Percentiles rank a stretch among this genome's conserved stretches.
Conservation (phyloP, 2,329 filamentous ascomycete species). For the Monilinia aucupariae region DNA sequence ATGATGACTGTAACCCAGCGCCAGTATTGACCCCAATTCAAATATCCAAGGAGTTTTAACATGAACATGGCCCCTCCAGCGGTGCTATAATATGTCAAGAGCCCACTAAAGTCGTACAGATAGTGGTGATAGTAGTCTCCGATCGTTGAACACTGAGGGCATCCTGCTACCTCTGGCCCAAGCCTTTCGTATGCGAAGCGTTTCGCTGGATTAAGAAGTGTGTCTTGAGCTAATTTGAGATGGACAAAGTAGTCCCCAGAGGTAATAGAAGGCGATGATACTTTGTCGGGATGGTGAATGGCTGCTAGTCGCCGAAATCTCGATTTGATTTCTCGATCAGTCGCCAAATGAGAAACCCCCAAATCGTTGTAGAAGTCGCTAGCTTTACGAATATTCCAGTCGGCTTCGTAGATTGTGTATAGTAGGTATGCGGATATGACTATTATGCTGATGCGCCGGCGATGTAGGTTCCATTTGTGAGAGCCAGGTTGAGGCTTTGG, state of each 20-base stretch:
- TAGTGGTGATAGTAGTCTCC: slow-evolving; percentile 75
- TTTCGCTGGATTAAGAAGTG: slow-evolving; percentile 66
- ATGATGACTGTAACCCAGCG: slow-evolving; percentile 54
- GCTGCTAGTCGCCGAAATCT: slow-evolving; percentile 49
- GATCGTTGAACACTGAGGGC: slow-evolving; percentile 61
- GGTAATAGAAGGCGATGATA: slow-evolving; percentile 27
- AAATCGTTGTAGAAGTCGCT: slow-evolving; percentile 78
- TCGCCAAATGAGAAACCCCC: slow-evolving; percentile 60
- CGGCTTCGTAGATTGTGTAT: slow-evolving; percentile 90
- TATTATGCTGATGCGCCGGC: slow-evolving; percentile 74
- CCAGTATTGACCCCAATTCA: slow-evolving; percentile 62
- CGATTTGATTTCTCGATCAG: slow-evolving; percentile 73
- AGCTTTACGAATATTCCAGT: slow-evolving; percentile 66
- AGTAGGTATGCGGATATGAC: slow-evolving; percentile 79
- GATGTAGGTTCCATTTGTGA: slow-evolving; percentile 66
- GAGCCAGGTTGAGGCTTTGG: slow-evolving; percentile 67
- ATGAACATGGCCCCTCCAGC: slow-evolving; percentile 55
- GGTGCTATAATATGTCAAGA: slow-evolving; percentile 56
- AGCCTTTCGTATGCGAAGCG: slow-evolving; percentile 89
- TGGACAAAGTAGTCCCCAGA: slow-evolving; percentile 63
- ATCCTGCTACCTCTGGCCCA: slow-evolving; percentile 64
- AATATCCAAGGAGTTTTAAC: slow-evolving; percentile 59
- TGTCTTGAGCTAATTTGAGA: slow-evolving; percentile 78
- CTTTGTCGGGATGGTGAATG: slow-evolving; percentile 46
- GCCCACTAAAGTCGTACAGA: slow-evolving; percentile 55